Evolutionary conservation across 2,329 filamentous ascomycete genomes (phyloP), one percentile per base, ranked within the genome.

Genomic region (Botryotinia calthae): DNA sequence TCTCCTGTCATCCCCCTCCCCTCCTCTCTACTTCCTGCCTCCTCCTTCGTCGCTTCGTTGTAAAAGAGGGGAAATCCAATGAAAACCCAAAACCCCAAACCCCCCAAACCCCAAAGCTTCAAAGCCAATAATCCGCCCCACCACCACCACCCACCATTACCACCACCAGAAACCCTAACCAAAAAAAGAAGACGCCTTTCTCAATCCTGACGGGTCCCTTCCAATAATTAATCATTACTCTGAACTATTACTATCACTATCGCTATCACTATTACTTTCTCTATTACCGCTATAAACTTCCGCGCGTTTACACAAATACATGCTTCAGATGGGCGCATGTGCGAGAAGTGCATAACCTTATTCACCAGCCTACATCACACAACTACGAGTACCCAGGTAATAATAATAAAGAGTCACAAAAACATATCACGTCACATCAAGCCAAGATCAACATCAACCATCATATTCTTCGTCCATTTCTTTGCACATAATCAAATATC

Each of bases 371-470:
- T 14, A 56, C 42, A 44, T 20, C 20, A 44, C 12, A n/a, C 6
- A 54, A 54, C 48, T n/a, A 54, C n/a, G n/a, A n/a, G n/a, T n/a
- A n/a, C 48, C 48, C n/a, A 54, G 48, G 48, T 54, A 54, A n/a
- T 59, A 34, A 12, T 59, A 34, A 8, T 37, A 59, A 51, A 59
- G 31, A 14, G 18, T 61, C 31, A 28, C 51, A 28, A 56, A 56
- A 18, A 18, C 4, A 56, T 18, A 67, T 67, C 64, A 67, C 64
- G 31, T 66, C 64, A 54, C 64, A 67, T n/a, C 25, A 51, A n/a
- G 31, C 31, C 40, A 40, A 54, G 28, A 28, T 2, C 22, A 66
- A 61, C 40, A 16, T 7, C n/a, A 58, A 22, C 7, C 18, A 54
- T n/a, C 28, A 40, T 40, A 54, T 40, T 25, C 16, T 25, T 9